phyloP scores from a whole-genome alignment of 2,329 filamentous ascomycete genomes.

The Neodidymelliopsis sp. region DNA sequence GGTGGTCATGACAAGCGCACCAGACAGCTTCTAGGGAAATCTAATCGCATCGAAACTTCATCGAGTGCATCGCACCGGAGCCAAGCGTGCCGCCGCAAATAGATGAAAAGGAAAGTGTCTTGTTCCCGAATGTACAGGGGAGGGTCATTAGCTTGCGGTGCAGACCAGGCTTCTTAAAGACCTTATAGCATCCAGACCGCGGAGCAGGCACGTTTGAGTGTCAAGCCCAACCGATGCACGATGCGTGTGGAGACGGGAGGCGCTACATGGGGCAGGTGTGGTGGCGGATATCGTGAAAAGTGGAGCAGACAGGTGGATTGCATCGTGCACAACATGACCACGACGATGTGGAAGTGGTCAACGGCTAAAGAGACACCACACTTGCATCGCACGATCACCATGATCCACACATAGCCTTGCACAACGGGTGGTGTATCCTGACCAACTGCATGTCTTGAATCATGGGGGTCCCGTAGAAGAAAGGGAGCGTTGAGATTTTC shows the following conservation, averaged over 20 bases:
- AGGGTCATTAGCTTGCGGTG: slow-evolving; percentile 3
- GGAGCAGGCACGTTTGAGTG: slow-evolving; percentile 1
- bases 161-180: background rate
- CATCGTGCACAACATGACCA: background rate
- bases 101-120: background rate
- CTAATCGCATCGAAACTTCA: background rate
- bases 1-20: too few species aligned
- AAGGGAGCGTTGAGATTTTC: background rate
- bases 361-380: slow-evolving; percentile 7
- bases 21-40: too few species aligned
- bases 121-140: background rate
- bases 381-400: background rate
- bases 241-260: slow-evolving; percentile 7
- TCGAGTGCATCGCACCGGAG: background rate
- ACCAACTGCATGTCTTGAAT: background rate
- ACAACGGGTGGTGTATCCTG: slow-evolving; percentile 1
- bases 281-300: slow-evolving; percentile 14
- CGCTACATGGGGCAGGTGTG: slow-evolving; percentile 10
- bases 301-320: background rate
- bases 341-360: background rate
- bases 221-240: slow-evolving; percentile 9
- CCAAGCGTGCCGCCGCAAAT: slow-evolving; percentile 1
- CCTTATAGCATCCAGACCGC: background rate
- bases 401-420: background rate
- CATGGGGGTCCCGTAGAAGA: background rate